Conservation (phyloP, 495 filamentous ascomycete genomes). For the Podospora australis region DNA sequence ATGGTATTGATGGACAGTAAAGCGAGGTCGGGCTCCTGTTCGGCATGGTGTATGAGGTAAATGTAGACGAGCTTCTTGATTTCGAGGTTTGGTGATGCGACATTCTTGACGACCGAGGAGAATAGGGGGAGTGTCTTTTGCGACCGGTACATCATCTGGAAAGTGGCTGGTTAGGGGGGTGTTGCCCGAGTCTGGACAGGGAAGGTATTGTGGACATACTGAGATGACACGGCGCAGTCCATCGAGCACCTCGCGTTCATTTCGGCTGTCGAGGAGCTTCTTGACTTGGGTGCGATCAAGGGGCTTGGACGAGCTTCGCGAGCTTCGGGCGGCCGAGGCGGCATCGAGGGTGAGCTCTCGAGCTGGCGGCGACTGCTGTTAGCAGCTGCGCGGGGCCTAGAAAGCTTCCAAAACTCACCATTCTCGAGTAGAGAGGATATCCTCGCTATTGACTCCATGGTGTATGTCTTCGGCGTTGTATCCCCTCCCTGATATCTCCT, state of each 20-base stretch:
- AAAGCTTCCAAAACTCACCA: constrained; percentile 46
- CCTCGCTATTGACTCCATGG: constrained; percentile 90
- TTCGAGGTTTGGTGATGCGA: constrained; percentile 82
- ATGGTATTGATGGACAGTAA: constrained; percentile 97
- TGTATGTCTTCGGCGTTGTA: background rate
- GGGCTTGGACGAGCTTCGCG: constrained; percentile 43
- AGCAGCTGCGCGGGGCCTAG: background rate
- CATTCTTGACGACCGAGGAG: constrained; percentile 92
- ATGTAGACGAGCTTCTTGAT: constrained; percentile 98
- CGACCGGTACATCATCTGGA: constrained; percentile 85
- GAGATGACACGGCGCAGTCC: constrained; percentile 84
- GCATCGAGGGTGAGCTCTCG: constrained; percentile 96
- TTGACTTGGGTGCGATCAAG: constrained; percentile 66
- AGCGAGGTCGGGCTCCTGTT: constrained; percentile 89
- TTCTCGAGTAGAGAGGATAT: constrained; percentile 92
- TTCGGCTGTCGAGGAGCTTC: constrained; percentile 88
- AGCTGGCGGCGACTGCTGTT: constrained; percentile 45
- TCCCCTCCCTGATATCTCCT: background rate
- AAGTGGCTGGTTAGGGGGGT: constrained; percentile 15
- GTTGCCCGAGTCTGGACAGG: background rate
- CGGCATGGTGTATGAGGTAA: constrained; percentile 91
- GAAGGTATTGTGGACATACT: constrained; percentile 44
- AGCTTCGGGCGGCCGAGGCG: constrained; percentile 65
- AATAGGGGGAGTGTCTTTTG: constrained; percentile 82
- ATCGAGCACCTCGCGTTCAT: constrained; percentile 88